Conservation (phyloP, 768 basidiomycete genomes). For the Steccherinum ochraceum region DNA sequence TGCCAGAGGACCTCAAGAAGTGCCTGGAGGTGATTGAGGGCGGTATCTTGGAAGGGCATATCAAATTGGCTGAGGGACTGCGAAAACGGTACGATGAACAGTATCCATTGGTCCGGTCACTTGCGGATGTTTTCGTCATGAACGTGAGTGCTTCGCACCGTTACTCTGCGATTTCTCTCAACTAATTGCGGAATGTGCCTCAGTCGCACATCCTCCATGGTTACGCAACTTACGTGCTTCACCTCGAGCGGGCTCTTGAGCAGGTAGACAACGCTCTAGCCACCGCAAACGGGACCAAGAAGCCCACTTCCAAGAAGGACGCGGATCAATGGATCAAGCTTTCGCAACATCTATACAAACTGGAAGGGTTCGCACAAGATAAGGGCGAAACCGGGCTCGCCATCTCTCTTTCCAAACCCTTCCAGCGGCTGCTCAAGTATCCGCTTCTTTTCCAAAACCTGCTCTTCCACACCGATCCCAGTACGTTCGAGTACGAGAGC, state of each 20-base stretch:
- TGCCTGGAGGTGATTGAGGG: conserved; percentile 84
- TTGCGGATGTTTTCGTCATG: conserved; percentile 94
- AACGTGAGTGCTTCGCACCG: conserved; percentile 53
- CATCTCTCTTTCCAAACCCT: conserved; percentile 94
- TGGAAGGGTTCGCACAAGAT: conserved; percentile 76
- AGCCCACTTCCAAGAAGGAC: conserved; percentile 72
- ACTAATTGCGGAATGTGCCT: conserved; percentile 14
- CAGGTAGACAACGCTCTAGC: conserved; percentile 79
- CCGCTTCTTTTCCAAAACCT: conserved; percentile 97
- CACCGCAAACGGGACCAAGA: conserved; percentile 54
- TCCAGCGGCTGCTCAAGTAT: conserved; percentile 94
- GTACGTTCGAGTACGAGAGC: conserved; percentile 95
- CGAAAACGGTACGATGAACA: conserved; percentile 93
- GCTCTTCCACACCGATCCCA: conserved; percentile 94
- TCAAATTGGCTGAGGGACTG: conserved; percentile 76
- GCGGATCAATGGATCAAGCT: conserved; percentile 73
- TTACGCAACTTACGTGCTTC: conserved; percentile 92
- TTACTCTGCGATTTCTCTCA: conserved; percentile 3
- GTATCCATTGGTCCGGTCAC: conserved; percentile 85
- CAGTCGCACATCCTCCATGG: conserved; percentile 92
- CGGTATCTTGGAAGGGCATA: conserved; percentile 86
- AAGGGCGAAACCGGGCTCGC: conserved; percentile 92
- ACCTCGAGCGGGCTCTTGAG: conserved; percentile 84
- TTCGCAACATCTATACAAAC: conserved; percentile 62
- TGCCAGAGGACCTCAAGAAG: conserved; percentile 82